A percentile compares a stretch with the other conserved stretches of the same genome.
These are phyloP conservation scores for Pachysandra terminalis DNA, from an alignment of 164 flowering plant species.

Conservation along the genomic window DNA sequence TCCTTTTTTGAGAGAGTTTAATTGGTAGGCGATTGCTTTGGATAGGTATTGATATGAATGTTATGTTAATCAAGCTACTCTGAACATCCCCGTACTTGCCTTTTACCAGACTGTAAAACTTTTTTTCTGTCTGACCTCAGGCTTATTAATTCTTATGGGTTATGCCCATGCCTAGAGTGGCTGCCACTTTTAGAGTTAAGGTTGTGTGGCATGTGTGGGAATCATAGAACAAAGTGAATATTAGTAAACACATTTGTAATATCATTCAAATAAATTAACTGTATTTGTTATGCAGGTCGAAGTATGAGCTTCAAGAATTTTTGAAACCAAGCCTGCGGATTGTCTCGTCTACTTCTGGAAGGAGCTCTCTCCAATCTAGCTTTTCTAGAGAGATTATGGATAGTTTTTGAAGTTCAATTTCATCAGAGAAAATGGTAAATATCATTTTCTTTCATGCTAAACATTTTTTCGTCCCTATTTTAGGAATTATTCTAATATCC, in stretches of 20 bases:
- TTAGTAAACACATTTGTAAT: no score
- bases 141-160: not conserved
- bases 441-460: not conserved
- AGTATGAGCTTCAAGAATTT: constrained; percentile 92
- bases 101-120: no score
- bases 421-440: constrained; percentile 49
- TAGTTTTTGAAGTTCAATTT: constrained; percentile 48
- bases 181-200: no score
- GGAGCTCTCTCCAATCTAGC: constrained; percentile 47
- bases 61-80: no score
- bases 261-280: not conserved
- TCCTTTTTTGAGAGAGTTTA: no score
- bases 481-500: no score
- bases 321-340: constrained; percentile 95
- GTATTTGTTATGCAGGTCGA: constrained; percentile 50
- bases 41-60: no score
- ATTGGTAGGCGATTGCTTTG: no score
- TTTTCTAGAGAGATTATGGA: constrained; percentile 54
- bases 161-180: no score
- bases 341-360: constrained; percentile 40
- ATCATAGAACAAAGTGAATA: not conserved
- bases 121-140: no score
- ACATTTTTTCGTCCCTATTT: not conserved
- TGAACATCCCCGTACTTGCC: no score
- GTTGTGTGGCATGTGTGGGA: no score